Percentiles rank a stretch among this genome's conserved stretches.
Evolutionary conservation across 2,329 filamentous ascomycete species (phyloP).

Genomic region (Malbranchea zuffiana): DNA sequence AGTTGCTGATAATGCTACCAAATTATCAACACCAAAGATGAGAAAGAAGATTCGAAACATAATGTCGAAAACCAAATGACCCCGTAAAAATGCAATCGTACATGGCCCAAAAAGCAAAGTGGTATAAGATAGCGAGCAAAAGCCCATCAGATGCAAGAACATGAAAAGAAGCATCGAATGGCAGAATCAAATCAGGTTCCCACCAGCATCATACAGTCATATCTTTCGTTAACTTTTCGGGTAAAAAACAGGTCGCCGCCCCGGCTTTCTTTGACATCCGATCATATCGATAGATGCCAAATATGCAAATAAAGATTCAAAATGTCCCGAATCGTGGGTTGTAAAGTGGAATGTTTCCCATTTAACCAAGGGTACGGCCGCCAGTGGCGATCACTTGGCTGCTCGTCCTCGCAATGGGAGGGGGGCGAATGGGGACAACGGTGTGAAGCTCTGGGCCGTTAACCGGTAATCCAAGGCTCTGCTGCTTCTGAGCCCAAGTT

Average conservation of each 20-base stretch:
- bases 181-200: constrained; percentile 5
- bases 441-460: constrained; percentile 25
- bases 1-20: too few relatives aligned
- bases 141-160: not conserved
- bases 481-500: constrained; percentile 38
- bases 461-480: constrained; percentile 22
- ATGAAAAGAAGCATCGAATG: not conserved
- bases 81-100: constrained; percentile 7
- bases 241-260: constrained; percentile 2
- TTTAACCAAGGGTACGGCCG: constrained; percentile 27
- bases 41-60: not conserved
- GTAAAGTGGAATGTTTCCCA: not conserved
- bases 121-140: constrained; percentile 2
- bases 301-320: not conserved
- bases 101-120: constrained; percentile 1
- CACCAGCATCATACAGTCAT: constrained; percentile 11
- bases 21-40: not conserved
- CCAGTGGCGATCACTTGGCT: constrained; percentile 34
- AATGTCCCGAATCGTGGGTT: not conserved
- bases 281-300: constrained; percentile 1
- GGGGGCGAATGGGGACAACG: constrained; percentile 23
- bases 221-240: constrained; percentile 9
- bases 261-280: constrained; percentile 5
- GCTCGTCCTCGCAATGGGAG: constrained; percentile 26
- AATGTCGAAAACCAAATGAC: not conserved